phyloP scores from a whole-genome alignment of 495 filamentous ascomycete genomes.

The Aspergillus saccharolyticus region DNA sequence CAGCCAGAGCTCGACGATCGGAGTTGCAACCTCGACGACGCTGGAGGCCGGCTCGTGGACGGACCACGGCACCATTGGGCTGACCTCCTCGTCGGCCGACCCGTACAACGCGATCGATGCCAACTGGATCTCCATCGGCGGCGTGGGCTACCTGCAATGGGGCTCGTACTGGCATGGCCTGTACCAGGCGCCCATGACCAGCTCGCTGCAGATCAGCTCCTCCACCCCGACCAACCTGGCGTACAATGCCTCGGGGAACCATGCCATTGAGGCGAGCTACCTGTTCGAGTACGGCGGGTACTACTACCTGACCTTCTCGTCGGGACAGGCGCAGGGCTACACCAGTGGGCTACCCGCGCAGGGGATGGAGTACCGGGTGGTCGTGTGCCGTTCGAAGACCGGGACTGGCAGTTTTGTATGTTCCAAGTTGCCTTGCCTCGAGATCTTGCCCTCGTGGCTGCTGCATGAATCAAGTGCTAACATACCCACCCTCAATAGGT shows the following conservation, averaged over 20 bases:
- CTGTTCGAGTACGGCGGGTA: conserved; percentile 51
- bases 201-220: conserved; percentile 34
- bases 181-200: conserved; percentile 54
- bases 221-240: conserved; percentile 46
- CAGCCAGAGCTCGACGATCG: conserved; percentile 58
- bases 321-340: conserved; percentile 58
- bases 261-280: conserved; percentile 55
- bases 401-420: conserved; percentile 53
- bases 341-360: conserved; percentile 41
- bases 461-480: neutral
- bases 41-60: conserved; percentile 60
- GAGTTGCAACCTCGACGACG: conserved; percentile 59
- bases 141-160: conserved; percentile 54
- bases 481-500: conserved; percentile 24
- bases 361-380: conserved; percentile 63
- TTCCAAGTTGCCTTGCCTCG: conserved; percentile 7
- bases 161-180: conserved; percentile 68
- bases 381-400: conserved; percentile 53
- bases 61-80: conserved; percentile 45
- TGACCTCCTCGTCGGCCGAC: conserved; percentile 40
- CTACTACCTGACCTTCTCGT: conserved; percentile 65
- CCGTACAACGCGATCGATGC: conserved; percentile 68
- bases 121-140: conserved; percentile 50
- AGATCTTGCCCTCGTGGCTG: neutral
- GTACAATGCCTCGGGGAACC: conserved; percentile 47